Conservation (phyloP, 2,329 filamentous ascomycete species). For the Sarocladium strictum region DNA sequence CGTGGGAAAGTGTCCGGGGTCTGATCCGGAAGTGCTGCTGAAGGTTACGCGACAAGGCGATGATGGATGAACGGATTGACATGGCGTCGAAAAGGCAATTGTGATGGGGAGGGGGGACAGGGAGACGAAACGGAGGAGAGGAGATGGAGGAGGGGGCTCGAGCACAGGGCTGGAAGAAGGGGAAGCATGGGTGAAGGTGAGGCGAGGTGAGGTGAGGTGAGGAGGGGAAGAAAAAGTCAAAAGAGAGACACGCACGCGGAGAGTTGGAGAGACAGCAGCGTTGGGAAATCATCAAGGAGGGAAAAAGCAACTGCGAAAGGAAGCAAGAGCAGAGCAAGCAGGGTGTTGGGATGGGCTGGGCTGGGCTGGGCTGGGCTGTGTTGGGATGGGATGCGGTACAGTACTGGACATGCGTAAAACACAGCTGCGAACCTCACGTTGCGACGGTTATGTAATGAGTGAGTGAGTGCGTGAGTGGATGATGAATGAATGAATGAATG, state of each 20-base stretch:
- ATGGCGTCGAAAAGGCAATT: background rate
- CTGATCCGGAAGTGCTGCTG: too few species aligned
- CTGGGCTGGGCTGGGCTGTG: too few species aligned
- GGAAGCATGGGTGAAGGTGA: background rate
- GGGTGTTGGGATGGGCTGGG: too few species aligned
- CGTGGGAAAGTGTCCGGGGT: too few species aligned
- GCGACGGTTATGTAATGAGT: background rate
- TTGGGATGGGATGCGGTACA: too few species aligned
- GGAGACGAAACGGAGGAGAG: constrained; percentile 1
- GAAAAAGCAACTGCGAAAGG: background rate
- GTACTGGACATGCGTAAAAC: too few species aligned
- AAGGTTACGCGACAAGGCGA: too few species aligned
- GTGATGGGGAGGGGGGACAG: too few species aligned
- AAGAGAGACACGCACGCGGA: background rate
- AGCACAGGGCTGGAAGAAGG: background rate
- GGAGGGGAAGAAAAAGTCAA: background rate
- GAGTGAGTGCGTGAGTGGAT: background rate
- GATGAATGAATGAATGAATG: too few species aligned
- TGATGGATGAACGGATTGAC: background rate
- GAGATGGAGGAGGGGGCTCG: background rate
- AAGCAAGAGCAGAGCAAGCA: too few species aligned
- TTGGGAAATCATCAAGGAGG: background rate
- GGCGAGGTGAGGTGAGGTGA: background rate
- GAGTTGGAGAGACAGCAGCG: background rate
- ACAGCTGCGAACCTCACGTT: background rate